phyloP scores from a whole-genome alignment of 495 filamentous ascomycete species.

The Aspergillus wentii region DNA sequence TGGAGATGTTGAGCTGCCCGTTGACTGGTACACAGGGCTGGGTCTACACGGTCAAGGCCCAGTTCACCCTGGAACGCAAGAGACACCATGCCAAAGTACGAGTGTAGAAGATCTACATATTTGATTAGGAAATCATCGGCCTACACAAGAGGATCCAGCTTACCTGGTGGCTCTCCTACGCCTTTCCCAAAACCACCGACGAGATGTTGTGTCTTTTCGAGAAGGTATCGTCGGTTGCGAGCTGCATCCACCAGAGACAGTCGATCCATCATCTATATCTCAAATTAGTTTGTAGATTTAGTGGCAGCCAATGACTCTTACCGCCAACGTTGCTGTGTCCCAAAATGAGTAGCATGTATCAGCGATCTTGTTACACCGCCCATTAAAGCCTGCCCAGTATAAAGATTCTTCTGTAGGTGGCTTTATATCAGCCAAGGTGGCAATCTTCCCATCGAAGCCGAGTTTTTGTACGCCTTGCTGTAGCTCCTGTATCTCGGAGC shows the following conservation, averaged over 20 bases:
- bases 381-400: constrained; percentile 71
- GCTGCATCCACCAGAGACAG: constrained; percentile 53
- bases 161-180: constrained; percentile 70
- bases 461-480: constrained; percentile 7
- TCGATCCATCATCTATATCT: constrained; percentile 59
- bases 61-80: constrained; percentile 63
- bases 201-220: constrained; percentile 84
- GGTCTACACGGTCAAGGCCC: constrained; percentile 59
- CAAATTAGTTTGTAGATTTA: constrained; percentile 7
- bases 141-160: background rate
- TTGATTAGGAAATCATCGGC: constrained; percentile 1
- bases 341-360: constrained; percentile 97
- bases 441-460: constrained; percentile 21
- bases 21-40: constrained; percentile 60
- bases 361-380: constrained; percentile 78
- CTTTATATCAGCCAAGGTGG: constrained; percentile 29
- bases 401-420: constrained; percentile 26
- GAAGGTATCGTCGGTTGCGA: constrained; percentile 67
- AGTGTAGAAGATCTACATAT: constrained; percentile 72
- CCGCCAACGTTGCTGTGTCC: constrained; percentile 66
- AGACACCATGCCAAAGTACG: constrained; percentile 79
- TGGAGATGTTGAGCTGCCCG: constrained; percentile 38
- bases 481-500: constrained; percentile 8
- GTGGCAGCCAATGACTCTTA: constrained; percentile 23
- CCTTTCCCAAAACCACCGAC: constrained; percentile 88